These are phyloP conservation scores for Oryza australiensis DNA, from an alignment of 176 grass and related monocot genomes.

Conservation along the genomic window DNA sequence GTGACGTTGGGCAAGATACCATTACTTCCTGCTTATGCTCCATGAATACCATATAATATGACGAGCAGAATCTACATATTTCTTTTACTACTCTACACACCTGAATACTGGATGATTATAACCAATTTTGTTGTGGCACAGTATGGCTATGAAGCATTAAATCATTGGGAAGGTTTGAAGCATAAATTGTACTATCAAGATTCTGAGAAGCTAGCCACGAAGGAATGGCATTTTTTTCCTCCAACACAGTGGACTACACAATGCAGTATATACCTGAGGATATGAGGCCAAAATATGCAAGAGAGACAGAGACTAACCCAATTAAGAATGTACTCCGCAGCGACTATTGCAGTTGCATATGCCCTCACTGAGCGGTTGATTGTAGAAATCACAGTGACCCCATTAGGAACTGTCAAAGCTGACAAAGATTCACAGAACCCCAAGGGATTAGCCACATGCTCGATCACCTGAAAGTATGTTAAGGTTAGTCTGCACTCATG, in stretches of 20 bases:
- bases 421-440: slow-evolving; percentile 86
- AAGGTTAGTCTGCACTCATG: slow-evolving; percentile 17
- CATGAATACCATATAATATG: not conserved
- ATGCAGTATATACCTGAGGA: slow-evolving; percentile 16
- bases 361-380: slow-evolving; percentile 94
- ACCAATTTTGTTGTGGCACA: not conserved
- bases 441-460: slow-evolving; percentile 76
- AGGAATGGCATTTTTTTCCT: not conserved
- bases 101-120: not conserved
- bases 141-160: not conserved
- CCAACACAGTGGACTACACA: slow-evolving; percentile 13
- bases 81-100: not conserved
- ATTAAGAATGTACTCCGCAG: slow-evolving; percentile 87
- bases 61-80: slow-evolving; percentile 6
- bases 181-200: not conserved
- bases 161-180: not conserved
- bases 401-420: slow-evolving; percentile 64
- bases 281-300: slow-evolving; percentile 18
- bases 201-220: slow-evolving; percentile 6
- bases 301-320: slow-evolving; percentile 56
- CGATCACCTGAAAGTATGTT: slow-evolving; percentile 80
- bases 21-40: not conserved
- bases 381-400: slow-evolving; percentile 81
- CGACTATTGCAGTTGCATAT: slow-evolving; percentile 85
- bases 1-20: not conserved